Base-by-base conservation (phyloP, 768 basidiomycete species). In the Megacollybia marginata region DNA sequence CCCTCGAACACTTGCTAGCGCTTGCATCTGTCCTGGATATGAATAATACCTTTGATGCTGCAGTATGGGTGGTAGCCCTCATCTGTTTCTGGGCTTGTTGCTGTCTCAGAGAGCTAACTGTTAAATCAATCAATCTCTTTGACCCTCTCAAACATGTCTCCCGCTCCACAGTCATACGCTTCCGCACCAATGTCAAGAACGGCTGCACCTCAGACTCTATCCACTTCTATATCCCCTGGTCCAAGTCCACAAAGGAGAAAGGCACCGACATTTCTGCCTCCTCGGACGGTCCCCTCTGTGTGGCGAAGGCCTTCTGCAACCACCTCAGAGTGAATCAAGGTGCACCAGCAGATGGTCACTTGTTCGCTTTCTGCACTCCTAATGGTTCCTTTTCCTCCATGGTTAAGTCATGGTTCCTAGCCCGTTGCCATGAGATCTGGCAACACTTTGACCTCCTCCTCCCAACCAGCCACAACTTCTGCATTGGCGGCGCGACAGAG, bases 201-300 rank as follows among this genome's bases (percentile, higher is more conserved):
- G 18, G 46, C 31, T 16, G 46, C 12, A 31, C 36, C 42, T 31
- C 45, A 0, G 36, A 42, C 10, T 57, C 49, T 42, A 51, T 58
- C 11, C 52, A 54, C 5, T 59, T 55, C 23, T 63, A 62, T 35
- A 66, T 72, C 9, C 69, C 70, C 0, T 68, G 65, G 62, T 63
- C 67, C 0, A 70, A 72, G 47, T 65, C 65, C 0, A 67, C 65
- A 1, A 33, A 48, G 0, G 32, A 56, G 5, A 33, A 34, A 0
- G 62, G 71, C 4, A 63, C 64, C 0, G 54, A 62, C 20, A 54
- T 67, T n/a, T 53, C 61, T 2, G 42, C 68, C 20, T 64, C 62
- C 2, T 28, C 47, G 5, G 33, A 32, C 11, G 54, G 54, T 19
- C 42, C 49, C 4, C 34, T 61, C 34, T 48, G 51, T 53, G 54